Evolutionary conservation across 139 green algal genomes (phyloP).

Genomic region (Coelastrella sp.): DNA sequence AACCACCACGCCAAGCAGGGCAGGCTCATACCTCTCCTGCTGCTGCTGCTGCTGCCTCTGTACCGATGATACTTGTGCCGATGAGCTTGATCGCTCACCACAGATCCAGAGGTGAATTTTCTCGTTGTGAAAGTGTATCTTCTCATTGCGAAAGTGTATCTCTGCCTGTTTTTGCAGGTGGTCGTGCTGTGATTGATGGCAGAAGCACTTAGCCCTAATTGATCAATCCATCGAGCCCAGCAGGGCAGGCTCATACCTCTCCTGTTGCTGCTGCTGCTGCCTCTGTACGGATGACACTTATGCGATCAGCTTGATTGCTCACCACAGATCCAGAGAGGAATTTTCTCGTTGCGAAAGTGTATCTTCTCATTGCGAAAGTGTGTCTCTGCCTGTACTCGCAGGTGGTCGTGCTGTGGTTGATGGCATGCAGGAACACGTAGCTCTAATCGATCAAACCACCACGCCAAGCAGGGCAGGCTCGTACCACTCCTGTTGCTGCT

Average conservation of each 20-base stretch:
- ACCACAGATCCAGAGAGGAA: not conserved
- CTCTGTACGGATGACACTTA: no score
- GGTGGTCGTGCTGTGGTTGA: conserved; percentile 92
- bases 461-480: conserved; percentile 86
- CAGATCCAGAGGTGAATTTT: not conserved
- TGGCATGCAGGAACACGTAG: conserved; percentile 96
- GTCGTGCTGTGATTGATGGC: conserved; percentile 93
- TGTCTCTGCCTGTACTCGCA: not conserved
- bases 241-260: conserved; percentile 84
- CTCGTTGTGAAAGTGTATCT: not conserved
- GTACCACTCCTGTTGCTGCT: conserved; percentile 61
- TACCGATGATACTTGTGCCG: no score
- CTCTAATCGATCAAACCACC: conserved; percentile 59
- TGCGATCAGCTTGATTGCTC: no score
- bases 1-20: conserved; percentile 83
- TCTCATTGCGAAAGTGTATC: not conserved
- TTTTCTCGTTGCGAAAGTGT: no score
- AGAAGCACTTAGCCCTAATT: conserved; percentile 89
- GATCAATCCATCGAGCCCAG: conserved; percentile 78
- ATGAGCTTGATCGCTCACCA: no score
- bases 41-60: no score
- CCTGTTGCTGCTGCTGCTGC: no score
- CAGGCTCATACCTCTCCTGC: conserved; percentile 79
- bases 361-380: not conserved
- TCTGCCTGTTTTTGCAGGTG: conserved; percentile 52